Base-by-base conservation (phyloP, 257 asterid species). In the Penstemon eatonii region DNA sequence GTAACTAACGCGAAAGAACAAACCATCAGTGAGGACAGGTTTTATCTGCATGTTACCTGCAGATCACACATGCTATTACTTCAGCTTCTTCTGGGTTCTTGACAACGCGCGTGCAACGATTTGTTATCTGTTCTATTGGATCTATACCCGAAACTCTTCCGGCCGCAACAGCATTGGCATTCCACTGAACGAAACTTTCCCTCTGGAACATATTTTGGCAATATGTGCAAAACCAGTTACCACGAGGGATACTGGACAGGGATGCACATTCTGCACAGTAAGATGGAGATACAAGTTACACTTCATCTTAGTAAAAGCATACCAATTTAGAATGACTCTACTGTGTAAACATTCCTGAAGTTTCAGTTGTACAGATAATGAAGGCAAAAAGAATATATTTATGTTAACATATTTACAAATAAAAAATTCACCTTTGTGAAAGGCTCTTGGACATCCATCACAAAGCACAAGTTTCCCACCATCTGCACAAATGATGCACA, bases 391-490 rank as follows among this genome's bases (percentile, higher is more conserved):
- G 4, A 49, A 46, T 13, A 52, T 11, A 60, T 69, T 52, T 49
- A 63, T 39, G 53, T 65, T 38, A 60, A 56, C 57, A 64, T 46
- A 61, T 63, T 51, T 51, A 42, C 43, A 58, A 68, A 62, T 63
- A 62, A 68, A 79, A 76, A 73, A 12, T 73, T 47, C 74, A 94
- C 99, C 99, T 94, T 83, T 94, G 74, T 94, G 99, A 77, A 94
- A 94, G 73, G 99, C 91, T 81, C 96, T 89, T 62, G 99, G 99
- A 81, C 99, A 94, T 73, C 98, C 99, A 85, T 91, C 96, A 85
- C 99, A 94, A 59, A 86, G 96, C 78, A 91, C 96, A 76, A 94
- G 96, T 71, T 85, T 85, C 67, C 99, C 99, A 85, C 99, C 99
- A 89, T 94, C 99, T 19, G 90, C 97, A 65, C 99, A 94, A 71